phyloP scores from a whole-genome alignment of 139 green algal species.

The Chlorella vulgaris region DNA sequence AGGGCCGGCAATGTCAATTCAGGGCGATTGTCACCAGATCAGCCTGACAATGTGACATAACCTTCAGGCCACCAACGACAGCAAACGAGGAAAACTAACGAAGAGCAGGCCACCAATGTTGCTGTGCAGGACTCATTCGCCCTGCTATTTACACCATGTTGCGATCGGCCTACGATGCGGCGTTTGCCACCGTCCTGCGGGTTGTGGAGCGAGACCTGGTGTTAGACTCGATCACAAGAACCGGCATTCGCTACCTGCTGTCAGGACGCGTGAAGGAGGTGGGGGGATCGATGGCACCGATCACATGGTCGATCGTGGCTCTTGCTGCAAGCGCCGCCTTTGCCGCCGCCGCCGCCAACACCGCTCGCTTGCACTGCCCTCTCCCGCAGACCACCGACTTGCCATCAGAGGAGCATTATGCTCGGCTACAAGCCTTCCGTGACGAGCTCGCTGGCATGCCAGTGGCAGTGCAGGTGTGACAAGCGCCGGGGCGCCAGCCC shows the following conservation, averaged over 20 bases:
- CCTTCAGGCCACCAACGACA: too few relatives aligned
- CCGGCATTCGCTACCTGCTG: constrained; percentile 77
- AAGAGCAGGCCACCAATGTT: too few relatives aligned
- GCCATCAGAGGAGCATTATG: constrained; percentile 17
- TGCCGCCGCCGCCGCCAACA: too few relatives aligned
- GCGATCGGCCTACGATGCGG: not conserved
- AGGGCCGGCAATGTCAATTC: too few relatives aligned
- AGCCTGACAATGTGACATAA: too few relatives aligned
- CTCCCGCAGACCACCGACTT: not conserved
- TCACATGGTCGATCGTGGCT: not conserved
- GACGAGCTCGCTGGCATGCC: constrained; percentile 81
- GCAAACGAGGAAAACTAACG: too few relatives aligned
- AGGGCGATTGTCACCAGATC: not conserved
- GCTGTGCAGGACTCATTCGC: too few relatives aligned
- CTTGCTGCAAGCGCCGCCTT: not conserved
- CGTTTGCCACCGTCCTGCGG: not conserved
- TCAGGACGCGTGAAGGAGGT: constrained; percentile 48
- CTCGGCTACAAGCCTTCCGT: constrained; percentile 54
- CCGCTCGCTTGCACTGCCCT: not conserved
- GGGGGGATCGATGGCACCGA: not conserved
- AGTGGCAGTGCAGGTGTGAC: constrained; percentile 61
- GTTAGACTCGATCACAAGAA: constrained; percentile 73
- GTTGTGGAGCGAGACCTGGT: constrained; percentile 68
- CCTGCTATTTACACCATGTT: too few relatives aligned
- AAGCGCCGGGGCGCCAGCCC: not conserved